Evolutionary conservation across 305 asterid species (phyloP).

Genomic region (Andrographis paniculata): DNA sequence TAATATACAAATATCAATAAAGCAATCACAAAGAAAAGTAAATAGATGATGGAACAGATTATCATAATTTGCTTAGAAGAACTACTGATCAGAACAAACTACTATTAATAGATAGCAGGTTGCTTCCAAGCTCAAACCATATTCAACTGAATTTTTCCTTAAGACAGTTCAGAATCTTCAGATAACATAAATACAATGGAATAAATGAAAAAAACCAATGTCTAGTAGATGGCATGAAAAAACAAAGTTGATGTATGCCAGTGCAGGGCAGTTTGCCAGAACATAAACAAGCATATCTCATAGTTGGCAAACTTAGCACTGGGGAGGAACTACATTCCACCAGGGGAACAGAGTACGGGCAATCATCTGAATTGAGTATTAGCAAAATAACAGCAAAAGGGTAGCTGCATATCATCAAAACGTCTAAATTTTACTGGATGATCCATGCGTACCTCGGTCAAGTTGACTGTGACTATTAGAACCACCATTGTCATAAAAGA

Average conservation of each 20-base stretch:
- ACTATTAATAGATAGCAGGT: too few species aligned
- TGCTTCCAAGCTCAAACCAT: too few species aligned
- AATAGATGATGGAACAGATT: background rate
- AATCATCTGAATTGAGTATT: background rate
- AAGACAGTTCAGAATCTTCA: too few species aligned
- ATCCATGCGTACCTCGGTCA: slow-evolving; percentile 44
- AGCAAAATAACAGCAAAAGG: slow-evolving; percentile 1
- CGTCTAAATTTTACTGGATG: slow-evolving; percentile 1
- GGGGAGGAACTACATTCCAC: background rate
- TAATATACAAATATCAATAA: background rate
- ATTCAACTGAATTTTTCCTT: too few species aligned
- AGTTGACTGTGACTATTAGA: slow-evolving; percentile 27
- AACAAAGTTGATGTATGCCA: background rate
- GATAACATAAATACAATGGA: background rate
- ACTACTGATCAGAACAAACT: background rate
- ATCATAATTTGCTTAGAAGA: background rate
- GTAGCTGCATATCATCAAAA: background rate
- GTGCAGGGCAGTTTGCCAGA: background rate
- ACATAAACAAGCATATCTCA: too few species aligned
- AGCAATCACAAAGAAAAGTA: too few species aligned
- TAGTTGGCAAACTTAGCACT: too few species aligned
- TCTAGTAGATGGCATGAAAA: too few species aligned
- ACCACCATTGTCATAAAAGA: slow-evolving; percentile 30
- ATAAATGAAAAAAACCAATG: background rate
- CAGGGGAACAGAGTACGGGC: slow-evolving; percentile 7